Base-by-base conservation (phyloP, 2,329 filamentous ascomycete species). In the Colletotrichum sp. region DNA sequence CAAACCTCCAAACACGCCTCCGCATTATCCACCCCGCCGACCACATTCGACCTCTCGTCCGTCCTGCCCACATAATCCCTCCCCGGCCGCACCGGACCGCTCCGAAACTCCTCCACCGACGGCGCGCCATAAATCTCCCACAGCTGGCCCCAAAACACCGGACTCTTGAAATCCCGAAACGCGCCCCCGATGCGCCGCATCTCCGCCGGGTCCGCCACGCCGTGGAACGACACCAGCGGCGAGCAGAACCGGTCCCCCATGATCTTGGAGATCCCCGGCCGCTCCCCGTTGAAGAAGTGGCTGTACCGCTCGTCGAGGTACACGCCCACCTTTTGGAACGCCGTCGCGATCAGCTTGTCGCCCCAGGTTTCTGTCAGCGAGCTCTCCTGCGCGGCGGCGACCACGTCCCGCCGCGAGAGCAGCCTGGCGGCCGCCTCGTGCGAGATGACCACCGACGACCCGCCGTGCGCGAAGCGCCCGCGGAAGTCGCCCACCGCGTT, bases 401-500 rank as follows among this genome's bases (percentile, higher is more conserved):
- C 86, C 7, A 88, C 80, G 16, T 86, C 82, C 3, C 85, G 84
- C 69, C 86, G 83, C 28, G 82, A 80, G 75, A 90, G 88, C 6
- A 91, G 83, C 32, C 80, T 83, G n/a, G 82, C 83, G 81, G 92
- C 85, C 52, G 89, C 87, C 44, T 85, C 87, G 62, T 85, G 86
- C 1, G 90, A 92, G 13, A 92, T 83, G 26, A 91, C 80, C 34
- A 91, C 85, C 32, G 86, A 89, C 21, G 90, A 91, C 6, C 90
- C 90, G 49, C 90, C 90, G 77, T 92, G 90, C 4, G 89, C 90
- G 76, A 92, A 92, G 44, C 90, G 86, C 3, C 84, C 87, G 75
- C 86, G 88, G 82, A 88, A 92, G 80, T 90, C 89, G 64, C 90
- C 90, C 16, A 92, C 88, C 3, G 89, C 88, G 74, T 92, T 92